Percentiles rank a stretch among this genome's conserved stretches.
Conservation (phyloP, 2,329 filamentous ascomycete genomes). For the Rhynchosporium graminicola region DNA sequence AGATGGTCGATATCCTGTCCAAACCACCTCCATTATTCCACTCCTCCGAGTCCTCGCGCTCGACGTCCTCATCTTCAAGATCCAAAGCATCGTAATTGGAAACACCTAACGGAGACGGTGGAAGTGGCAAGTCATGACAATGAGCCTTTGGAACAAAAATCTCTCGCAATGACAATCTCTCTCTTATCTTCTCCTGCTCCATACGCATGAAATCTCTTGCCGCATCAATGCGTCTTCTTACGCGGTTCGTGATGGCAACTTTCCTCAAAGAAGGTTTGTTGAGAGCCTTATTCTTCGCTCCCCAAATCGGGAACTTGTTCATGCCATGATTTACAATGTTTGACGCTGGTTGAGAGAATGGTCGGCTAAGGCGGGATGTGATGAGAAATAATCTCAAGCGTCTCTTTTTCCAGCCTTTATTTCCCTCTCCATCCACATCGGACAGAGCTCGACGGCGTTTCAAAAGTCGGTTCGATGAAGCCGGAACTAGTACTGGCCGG, state of each 20-base stretch:
- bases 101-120: slow-evolving; percentile 39
- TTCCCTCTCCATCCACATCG: slow-evolving; percentile 40
- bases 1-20: slow-evolving; percentile 30
- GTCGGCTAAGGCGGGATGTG: slow-evolving; percentile 69
- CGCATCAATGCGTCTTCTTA: slow-evolving; percentile 50
- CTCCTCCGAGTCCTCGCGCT: slow-evolving; percentile 28
- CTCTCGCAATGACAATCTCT: slow-evolving; percentile 32
- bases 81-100: slow-evolving; percentile 42
- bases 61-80: slow-evolving; percentile 37
- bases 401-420: slow-evolving; percentile 59
- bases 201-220: slow-evolving; percentile 33
- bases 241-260: slow-evolving; percentile 65
- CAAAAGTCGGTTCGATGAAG: slow-evolving; percentile 30
- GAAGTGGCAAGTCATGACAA: slow-evolving; percentile 34
- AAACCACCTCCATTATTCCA: slow-evolving; percentile 24
- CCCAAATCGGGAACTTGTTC: slow-evolving; percentile 48
- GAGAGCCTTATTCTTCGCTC: slow-evolving; percentile 48
- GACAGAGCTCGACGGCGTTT: slow-evolving; percentile 41
- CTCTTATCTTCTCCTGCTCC: slow-evolving; percentile 32
- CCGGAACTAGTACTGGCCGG: slow-evolving; percentile 32
- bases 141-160: slow-evolving; percentile 35
- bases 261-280: slow-evolving; percentile 58
- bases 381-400: slow-evolving; percentile 63
- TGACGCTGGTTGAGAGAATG: slow-evolving; percentile 68
- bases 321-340: slow-evolving; percentile 64